Conservation (phyloP, 331 rosid species). For the Telfairia occidentalis region DNA sequence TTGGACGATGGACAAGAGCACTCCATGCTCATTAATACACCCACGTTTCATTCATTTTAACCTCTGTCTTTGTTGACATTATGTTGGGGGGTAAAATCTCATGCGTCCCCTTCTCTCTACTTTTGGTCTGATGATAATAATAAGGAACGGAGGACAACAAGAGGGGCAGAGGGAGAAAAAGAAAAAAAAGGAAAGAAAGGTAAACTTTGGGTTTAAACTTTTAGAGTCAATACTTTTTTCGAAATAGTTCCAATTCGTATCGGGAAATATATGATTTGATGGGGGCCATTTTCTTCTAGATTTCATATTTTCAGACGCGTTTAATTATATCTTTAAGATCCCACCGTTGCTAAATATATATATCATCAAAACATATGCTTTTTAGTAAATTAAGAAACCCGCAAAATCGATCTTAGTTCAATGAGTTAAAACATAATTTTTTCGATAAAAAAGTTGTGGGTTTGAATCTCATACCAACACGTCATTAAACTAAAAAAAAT, state of each 20-base stretch:
- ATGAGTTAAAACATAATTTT: no score
- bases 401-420: no score
- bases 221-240: neutral
- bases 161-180: neutral
- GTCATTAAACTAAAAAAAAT: no score
- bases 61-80: constrained; percentile 7
- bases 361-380: neutral
- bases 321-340: neutral
- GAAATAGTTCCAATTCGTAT: neutral
- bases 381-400: neutral
- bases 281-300: neutral
- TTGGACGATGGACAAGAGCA: constrained; percentile 8
- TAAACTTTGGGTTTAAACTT: neutral
- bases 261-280: neutral
- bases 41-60: constrained; percentile 13
- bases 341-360: neutral
- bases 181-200: neutral
- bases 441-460: no score
- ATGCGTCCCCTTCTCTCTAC: neutral
- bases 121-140: neutral
- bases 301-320: neutral
- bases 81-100: constrained; percentile 10
- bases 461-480: no score
- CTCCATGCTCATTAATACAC: neutral
- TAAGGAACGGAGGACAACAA: neutral